Conservation (phyloP, 106 monocot species). For the Ottelia alismoides region DNA sequence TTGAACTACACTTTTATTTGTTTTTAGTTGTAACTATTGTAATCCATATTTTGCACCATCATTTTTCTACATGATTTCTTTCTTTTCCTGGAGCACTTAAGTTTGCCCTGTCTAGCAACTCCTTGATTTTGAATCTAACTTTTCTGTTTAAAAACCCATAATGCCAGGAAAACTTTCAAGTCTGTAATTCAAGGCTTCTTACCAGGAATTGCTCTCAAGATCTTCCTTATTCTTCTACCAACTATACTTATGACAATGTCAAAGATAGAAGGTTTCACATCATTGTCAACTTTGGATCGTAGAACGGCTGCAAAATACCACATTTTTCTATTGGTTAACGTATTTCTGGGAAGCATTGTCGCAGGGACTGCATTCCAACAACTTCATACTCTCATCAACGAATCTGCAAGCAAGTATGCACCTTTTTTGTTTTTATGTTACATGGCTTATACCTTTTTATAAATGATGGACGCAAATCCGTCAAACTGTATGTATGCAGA, state of each 20-base stretch:
- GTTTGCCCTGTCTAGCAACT: too few species aligned
- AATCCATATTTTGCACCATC: too few species aligned
- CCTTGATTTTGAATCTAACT: too few species aligned
- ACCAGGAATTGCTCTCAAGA: constrained; percentile 77
- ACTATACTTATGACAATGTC: constrained; percentile 82
- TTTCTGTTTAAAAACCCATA: too few species aligned
- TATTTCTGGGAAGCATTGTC: constrained; percentile 87
- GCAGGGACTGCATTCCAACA: constrained; percentile 89
- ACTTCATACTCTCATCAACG: constrained; percentile 54
- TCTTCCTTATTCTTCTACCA: constrained; percentile 80
- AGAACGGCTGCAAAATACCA: constrained; percentile 83
- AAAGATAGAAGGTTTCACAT: constrained; percentile 73
- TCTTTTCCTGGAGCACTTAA: too few species aligned
- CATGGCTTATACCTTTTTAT: too few species aligned
- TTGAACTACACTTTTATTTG: too few species aligned
- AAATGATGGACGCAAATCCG: too few species aligned
- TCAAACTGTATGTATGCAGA: too few species aligned
- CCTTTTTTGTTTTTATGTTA: too few species aligned
- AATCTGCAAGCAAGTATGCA: constrained; percentile 75
- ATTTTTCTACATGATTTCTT: too few species aligned
- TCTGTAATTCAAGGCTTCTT: constrained; percentile 88
- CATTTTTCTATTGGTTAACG: constrained; percentile 76
- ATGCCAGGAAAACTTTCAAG: constrained; percentile 55
- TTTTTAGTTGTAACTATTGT: too few species aligned
- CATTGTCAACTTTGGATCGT: constrained; percentile 66